Evolutionary conservation across 2,329 filamentous ascomycete genomes (phyloP).

Genomic region (Tricladium varicosporioides): DNA sequence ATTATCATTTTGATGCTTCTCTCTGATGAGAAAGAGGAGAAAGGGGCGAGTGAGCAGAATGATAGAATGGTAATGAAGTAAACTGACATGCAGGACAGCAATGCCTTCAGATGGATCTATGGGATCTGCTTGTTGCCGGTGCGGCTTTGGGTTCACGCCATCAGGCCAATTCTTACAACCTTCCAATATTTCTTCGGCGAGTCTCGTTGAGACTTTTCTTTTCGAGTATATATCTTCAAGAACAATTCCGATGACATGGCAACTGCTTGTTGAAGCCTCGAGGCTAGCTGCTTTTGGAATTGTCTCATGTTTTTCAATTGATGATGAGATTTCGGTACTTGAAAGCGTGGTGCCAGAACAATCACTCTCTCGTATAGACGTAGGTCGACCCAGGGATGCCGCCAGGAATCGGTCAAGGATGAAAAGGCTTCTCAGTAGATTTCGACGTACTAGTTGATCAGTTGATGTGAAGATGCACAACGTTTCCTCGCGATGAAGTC

Average conservation of each 20-base stretch:
- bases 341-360: slow-evolving; percentile 51
- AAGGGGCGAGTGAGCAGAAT: slow-evolving; percentile 64
- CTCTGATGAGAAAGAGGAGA: slow-evolving; percentile 55
- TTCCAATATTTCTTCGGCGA: slow-evolving; percentile 56
- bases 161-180: slow-evolving; percentile 52
- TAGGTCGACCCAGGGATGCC: slow-evolving; percentile 60
- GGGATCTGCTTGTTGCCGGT: slow-evolving; percentile 48
- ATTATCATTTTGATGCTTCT: slow-evolving; percentile 36
- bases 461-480: slow-evolving; percentile 49
- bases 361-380: slow-evolving; percentile 60
- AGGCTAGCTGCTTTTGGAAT: slow-evolving; percentile 41
- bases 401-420: slow-evolving; percentile 63
- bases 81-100: slow-evolving; percentile 59
- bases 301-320: slow-evolving; percentile 22
- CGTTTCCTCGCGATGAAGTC: slow-evolving; percentile 60
- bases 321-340: slow-evolving; percentile 20
- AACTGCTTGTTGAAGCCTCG: slow-evolving; percentile 55
- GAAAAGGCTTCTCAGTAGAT: slow-evolving; percentile 63
- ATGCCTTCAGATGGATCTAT: slow-evolving; percentile 50
- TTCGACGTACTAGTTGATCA: slow-evolving; percentile 49
- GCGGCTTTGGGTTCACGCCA: slow-evolving; percentile 46
- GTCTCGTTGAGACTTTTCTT: slow-evolving; percentile 54
- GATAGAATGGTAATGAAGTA: slow-evolving; percentile 61
- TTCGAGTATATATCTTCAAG: slow-evolving; percentile 59
- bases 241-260: slow-evolving; percentile 55